Base-by-base conservation (phyloP, 345 rosid species). In the Gossypium sturtianum region DNA sequence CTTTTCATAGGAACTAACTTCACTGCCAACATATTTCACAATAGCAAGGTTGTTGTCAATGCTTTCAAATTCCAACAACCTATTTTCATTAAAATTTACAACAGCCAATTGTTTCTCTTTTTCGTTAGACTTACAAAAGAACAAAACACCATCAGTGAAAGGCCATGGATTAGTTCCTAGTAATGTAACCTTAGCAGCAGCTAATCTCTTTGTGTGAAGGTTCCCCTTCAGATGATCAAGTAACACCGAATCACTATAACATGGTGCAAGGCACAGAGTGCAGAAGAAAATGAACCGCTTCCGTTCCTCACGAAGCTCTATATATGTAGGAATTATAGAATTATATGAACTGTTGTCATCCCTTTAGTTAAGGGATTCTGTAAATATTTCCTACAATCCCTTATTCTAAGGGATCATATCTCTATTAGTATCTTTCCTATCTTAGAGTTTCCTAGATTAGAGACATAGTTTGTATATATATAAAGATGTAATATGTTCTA, bases 141-240 rank as follows among this genome's bases (percentile, higher is more conserved):
- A 95, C 75, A 88, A 82, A 66, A 93, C 83, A 47, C 98, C 98
- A 47, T 95, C 98, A 65, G 80, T 88, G 45, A 95, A 93, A 53
- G 99, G 99, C 97, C 98, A 91, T 0, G 98, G 97, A 48, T 91
- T 95, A 2, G 83, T 82, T 62, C 85, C 85, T 73, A 91, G 74
- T 20, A 95, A 91, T 12, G 98, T 95, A 67, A 84, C 69, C 83
- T 80, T 90, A 25, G 98, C 97, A 52, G 88, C 88, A 49, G 85
- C 81, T 48, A 91, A 80, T 80, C 96, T 93, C 87, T 84, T 85
- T 4, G 61, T 75, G 76, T 93, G 98, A 81, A 89, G 94, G 61
- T 77, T 89, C 2, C 99, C 99, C 49, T 79, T 88, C 81, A 95
- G 82, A 82, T 95, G 98, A 70, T 83, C 92, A 73, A 81, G 82